Evolutionary conservation across 495 filamentous ascomycete species (phyloP).

Genomic region (Pseudoneurospora amorphoporcata): DNA sequence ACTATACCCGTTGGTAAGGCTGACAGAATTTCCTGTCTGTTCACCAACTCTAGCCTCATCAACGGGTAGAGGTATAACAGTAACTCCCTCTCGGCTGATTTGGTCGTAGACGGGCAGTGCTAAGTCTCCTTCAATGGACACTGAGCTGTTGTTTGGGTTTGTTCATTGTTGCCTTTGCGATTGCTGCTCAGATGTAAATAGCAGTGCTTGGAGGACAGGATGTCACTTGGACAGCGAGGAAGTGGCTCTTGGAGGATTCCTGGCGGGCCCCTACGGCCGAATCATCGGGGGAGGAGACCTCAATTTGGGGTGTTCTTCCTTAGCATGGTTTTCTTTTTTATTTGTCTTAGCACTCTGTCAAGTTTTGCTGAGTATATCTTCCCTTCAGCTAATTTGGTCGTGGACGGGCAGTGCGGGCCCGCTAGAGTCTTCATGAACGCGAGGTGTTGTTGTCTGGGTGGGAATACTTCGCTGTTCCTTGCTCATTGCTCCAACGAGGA

Average conservation of each 20-base stretch:
- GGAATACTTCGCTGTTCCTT: not conserved
- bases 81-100: not conserved
- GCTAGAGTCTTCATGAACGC: not conserved
- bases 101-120: not conserved
- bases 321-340: too few species aligned
- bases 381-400: not conserved
- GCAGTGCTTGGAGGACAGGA: not conserved
- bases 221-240: not conserved
- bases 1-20: too few species aligned
- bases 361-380: too few species aligned
- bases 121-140: not conserved
- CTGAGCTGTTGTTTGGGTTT: too few species aligned
- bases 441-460: not conserved
- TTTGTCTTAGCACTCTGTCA: too few species aligned
- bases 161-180: not conserved
- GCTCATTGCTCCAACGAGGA: not conserved
- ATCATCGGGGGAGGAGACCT: not conserved
- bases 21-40: too few species aligned
- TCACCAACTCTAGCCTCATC: too few species aligned
- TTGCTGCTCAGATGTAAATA: not conserved
- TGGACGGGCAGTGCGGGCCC: not conserved
- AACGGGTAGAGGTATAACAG: too few species aligned
- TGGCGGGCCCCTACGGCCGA: not conserved
- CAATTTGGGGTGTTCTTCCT: too few species aligned
- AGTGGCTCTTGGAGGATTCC: not conserved